These are phyloP conservation scores for Ustulina deusta DNA, from an alignment of 2,329 filamentous ascomycete genomes.

Conservation along the genomic window DNA sequence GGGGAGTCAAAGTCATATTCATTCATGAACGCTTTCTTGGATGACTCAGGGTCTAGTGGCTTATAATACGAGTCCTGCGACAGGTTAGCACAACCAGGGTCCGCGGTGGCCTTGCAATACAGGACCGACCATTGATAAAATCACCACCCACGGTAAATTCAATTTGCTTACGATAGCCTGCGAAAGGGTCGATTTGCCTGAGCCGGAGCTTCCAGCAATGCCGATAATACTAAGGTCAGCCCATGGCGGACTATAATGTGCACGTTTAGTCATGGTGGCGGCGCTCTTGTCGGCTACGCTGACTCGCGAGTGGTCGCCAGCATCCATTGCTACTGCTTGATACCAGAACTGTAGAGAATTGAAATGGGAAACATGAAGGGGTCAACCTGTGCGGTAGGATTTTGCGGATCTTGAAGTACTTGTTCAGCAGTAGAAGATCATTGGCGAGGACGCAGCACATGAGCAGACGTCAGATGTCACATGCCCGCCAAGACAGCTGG, in stretches of 20 bases:
- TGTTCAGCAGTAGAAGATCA: slow-evolving; percentile 18
- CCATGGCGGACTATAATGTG: slow-evolving; percentile 94
- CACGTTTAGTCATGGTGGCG: slow-evolving; percentile 66
- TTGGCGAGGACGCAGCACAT: slow-evolving; percentile 5
- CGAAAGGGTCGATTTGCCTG: slow-evolving; percentile 93
- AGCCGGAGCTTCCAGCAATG: slow-evolving; percentile 94
- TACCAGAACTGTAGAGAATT: slow-evolving; percentile 29
- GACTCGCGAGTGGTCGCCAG: slow-evolving; percentile 45
- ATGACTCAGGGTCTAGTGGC: slow-evolving; percentile 81
- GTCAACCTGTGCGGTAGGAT: slow-evolving; percentile 7
- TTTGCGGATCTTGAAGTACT: slow-evolving; percentile 13
- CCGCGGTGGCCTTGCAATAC: slow-evolving; percentile 36
- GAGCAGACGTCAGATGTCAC: slow-evolving; percentile 28
- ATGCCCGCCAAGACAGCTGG: slow-evolving; percentile 39
- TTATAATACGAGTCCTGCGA: slow-evolving; percentile 96
- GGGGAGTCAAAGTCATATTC: slow-evolving; percentile 98
- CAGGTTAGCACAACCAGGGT: slow-evolving; percentile 39
- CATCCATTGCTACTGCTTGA: slow-evolving; percentile 46
- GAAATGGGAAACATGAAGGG: slow-evolving; percentile 33
- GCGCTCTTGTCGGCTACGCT: slow-evolving; percentile 50
- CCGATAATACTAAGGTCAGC: slow-evolving; percentile 96
- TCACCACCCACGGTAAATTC: slow-evolving; percentile 97
- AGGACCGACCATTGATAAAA: slow-evolving; percentile 86
- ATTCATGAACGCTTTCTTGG: slow-evolving; percentile 83
- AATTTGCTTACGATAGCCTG: slow-evolving; percentile 90